A percentile compares a stretch with the other conserved stretches of the same genome.
phyloP scores from a whole-genome alignment of 2,329 filamentous ascomycete species.

The Septoria petroselini region DNA sequence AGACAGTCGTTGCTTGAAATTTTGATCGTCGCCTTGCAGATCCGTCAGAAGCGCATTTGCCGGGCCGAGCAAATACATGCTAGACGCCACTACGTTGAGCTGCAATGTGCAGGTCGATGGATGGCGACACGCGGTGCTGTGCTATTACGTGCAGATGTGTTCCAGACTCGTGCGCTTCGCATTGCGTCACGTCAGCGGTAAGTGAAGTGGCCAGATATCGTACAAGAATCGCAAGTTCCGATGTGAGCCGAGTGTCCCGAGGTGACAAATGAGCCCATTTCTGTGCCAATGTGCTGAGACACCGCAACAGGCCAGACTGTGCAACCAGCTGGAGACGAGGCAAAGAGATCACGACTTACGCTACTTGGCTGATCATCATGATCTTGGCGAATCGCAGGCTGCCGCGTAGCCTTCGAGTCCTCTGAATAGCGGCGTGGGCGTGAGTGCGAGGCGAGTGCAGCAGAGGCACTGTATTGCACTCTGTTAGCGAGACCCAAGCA shows the following conservation, averaged over 20 bases:
- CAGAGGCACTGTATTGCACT: not conserved
- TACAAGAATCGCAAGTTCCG: not conserved
- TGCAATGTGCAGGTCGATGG: not conserved
- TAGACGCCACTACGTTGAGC: slow-evolving; percentile 6
- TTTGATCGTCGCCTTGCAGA: not conserved
- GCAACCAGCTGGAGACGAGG: slow-evolving; percentile 9
- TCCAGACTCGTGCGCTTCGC: not conserved
- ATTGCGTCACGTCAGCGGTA: not conserved
- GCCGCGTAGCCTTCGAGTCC: slow-evolving; percentile 16
- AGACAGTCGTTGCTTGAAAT: not conserved
- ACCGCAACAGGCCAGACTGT: slow-evolving; percentile 1
- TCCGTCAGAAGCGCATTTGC: not conserved
- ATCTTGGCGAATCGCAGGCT: slow-evolving; percentile 4
- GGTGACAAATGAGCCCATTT: slow-evolving; percentile 16
- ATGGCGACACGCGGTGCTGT: slow-evolving; percentile 5
- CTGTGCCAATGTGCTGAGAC: slow-evolving; percentile 11
- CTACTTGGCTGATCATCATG: slow-evolving; percentile 20
- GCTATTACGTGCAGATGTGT: slow-evolving; percentile 1
- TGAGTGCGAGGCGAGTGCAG: slow-evolving; percentile 4
- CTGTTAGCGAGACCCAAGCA: not conserved
- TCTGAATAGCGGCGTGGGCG: slow-evolving; percentile 19
- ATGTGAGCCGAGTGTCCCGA: not conserved
- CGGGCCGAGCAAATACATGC: not conserved
- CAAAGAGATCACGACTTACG: slow-evolving; percentile 19
- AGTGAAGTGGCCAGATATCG: not conserved